Conservation (phyloP, 129 eudicot species). For the Artemisia argyi region DNA sequence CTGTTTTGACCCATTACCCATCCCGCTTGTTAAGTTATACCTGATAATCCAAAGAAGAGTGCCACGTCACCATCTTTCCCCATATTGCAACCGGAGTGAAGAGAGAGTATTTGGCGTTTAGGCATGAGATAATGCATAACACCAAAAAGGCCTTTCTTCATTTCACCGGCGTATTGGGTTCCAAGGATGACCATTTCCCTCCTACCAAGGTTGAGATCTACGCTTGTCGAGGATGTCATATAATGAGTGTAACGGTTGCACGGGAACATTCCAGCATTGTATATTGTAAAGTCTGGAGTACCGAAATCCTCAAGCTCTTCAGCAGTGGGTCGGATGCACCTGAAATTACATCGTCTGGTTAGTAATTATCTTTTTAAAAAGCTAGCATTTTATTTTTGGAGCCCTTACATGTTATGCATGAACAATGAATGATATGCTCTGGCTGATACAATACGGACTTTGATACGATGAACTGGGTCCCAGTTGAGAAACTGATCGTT, state of each 20-base stretch:
- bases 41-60: conserved; percentile 98
- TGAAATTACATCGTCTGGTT: conserved; percentile 37
- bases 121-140: conserved; percentile 99
- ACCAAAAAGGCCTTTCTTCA: conserved; percentile 99
- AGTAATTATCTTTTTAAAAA: neutral
- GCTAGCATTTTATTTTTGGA: too few relatives aligned
- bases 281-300: conserved; percentile 98
- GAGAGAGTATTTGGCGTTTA: conserved; percentile 90
- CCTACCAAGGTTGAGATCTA: conserved; percentile 88
- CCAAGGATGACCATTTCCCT: conserved; percentile 99
- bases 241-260: conserved; percentile 98
- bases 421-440: conserved; percentile 97
- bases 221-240: conserved; percentile 99
- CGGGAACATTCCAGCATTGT: conserved; percentile 98
- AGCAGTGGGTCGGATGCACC: conserved; percentile 99
- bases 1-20: too few relatives aligned
- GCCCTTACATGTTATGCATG: conserved; percentile 89
- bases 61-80: conserved; percentile 95
- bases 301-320: conserved; percentile 99
- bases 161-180: conserved; percentile 99
- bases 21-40: conserved; percentile 26
- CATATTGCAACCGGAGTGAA: conserved; percentile 98
- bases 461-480: conserved; percentile 91
- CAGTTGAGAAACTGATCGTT: conserved; percentile 94
- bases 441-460: conserved; percentile 94